Evolutionary conservation across 768 basidiomycete genomes (phyloP).

Genomic region (Termitomyces heimii): DNA sequence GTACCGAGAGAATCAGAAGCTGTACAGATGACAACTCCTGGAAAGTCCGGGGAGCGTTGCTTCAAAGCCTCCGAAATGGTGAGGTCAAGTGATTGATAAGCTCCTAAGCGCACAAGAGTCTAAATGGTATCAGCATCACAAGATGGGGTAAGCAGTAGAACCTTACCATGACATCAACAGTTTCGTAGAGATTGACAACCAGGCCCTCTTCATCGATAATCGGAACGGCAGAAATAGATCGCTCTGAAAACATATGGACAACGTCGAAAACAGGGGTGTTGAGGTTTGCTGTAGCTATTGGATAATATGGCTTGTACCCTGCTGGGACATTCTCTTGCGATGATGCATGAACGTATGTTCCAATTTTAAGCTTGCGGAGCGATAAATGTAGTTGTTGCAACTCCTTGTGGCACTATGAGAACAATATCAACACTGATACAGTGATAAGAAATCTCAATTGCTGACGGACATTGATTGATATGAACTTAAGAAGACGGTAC

Average conservation of each 20-base stretch:
- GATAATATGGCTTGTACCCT: constrained; percentile 71
- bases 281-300: constrained; percentile 88
- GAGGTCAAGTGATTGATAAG: constrained; percentile 93
- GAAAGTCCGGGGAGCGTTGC: constrained; percentile 91
- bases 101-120: constrained; percentile 92
- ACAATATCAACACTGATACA: constrained; percentile 5
- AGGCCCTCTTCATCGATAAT: constrained; percentile 91
- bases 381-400: constrained; percentile 75
- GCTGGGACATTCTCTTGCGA: constrained; percentile 39
- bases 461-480: constrained; percentile 83
- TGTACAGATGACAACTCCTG: constrained; percentile 94
- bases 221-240: constrained; percentile 93
- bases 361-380: constrained; percentile 84
- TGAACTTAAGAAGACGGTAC: constrained; percentile 97
- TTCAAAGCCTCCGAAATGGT: constrained; percentile 90
- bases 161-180: constrained; percentile 93
- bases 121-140: constrained; percentile 24
- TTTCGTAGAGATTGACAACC: constrained; percentile 96
- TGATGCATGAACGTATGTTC: constrained; percentile 76
- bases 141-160: background rate
- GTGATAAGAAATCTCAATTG: background rate
- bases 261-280: constrained; percentile 94
- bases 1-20: constrained; percentile 89
- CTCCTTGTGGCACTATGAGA: constrained; percentile 73
- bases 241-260: constrained; percentile 96